Base-by-base conservation (phyloP, 2,329 filamentous ascomycete species). In the Cladosporium colombiae region DNA sequence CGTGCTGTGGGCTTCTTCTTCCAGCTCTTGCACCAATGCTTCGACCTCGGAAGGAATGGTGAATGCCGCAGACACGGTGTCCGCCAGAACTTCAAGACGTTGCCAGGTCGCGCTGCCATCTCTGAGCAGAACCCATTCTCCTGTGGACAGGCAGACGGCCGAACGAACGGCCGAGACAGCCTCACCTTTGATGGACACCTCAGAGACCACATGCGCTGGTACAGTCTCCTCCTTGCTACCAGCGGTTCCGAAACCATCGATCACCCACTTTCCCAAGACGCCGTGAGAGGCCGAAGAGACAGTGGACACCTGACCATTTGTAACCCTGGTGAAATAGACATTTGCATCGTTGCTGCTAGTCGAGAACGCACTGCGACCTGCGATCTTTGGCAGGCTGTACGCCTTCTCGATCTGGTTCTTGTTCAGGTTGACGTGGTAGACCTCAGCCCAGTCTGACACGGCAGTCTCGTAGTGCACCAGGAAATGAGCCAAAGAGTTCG, bases 321-420 rank as follows among this genome's bases (percentile, higher is more conserved):
- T 93, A 67, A 95, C 83, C 66, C 93, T 88, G 2, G 91, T 93
- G 76, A 98, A 97, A 80, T 92, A 97, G 8, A 97, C 89, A 72
- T 95, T 93, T 23, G 90, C 88, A 66, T 89, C 90, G 49, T 87
- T 85, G 2, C 88, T 91, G 78, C 90, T 95, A 0, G 88, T 89
- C 0, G 93, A 90, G 75, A 97, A 92, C 0, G 90, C 87, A 27
- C 92, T 93, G 49, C 81, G 82, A 0, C 90, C 91, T 27, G 85
- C 78, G 23, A 93, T 77, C 62, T 87, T 86, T 0, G 93, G 91
- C 14, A 98, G 82, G 31, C 89, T 87, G 76, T 97, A 97, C 0
- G 90, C 90, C 76, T 91, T 92, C n/a, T 83, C 85, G 31, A 94
- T 84, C 21, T 84, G 85, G 63, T 84, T 86, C 66, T 83, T 89